Evolutionary conservation across 768 basidiomycete genomes (phyloP), one percentile per base, ranked within the genome.

Genomic region (Lactarius sanguifluus): DNA sequence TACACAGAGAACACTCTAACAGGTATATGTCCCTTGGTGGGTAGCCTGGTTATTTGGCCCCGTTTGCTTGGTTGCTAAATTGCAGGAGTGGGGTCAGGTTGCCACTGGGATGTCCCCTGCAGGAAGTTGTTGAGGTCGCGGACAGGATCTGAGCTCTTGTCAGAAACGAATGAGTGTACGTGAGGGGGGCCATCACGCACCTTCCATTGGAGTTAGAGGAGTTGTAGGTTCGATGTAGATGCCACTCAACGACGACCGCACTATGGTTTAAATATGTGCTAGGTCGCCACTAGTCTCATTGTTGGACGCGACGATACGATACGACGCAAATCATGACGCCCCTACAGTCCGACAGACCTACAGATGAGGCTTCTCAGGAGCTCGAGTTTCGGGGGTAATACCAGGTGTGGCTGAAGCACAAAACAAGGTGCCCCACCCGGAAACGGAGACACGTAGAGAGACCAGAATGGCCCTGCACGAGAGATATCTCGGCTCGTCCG

Each of bases 71-170:
- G 7, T 1, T 55, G 1, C 12, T 18, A 34, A 47, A 63, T 0
- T 0, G 9, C 41, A 67, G 30, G n/a, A 38, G 1, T 5, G 5
- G 25, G 38, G 13, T 15, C 50, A 67, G 13, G 38, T 56, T 59
- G 23, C 6, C 9, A 5, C 12, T 13, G n/a, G 0, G 43, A 7
- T 25, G 38, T 15, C 8, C 8, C 57, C 38, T 67, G 66, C 25
- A 67, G 55, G 16, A 5, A 60, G 12, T 67, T 67, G 54, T 67
- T 67, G 6, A 67, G 41, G 0, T 64, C 66, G 10, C 50, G 62
- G 15, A 64, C 20, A 20, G 52, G 52, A 16, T 67, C 66, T 67
- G 34, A 8, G 9, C 50, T 15, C 0, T 2, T 1, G 58, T 67
- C 58, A 67, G 58, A 55, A 43, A 56, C 9, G 18, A 23, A 62